phyloP scores from a whole-genome alignment of 352 stramenopile genomes.

The Thalassiosira gravida region DNA sequence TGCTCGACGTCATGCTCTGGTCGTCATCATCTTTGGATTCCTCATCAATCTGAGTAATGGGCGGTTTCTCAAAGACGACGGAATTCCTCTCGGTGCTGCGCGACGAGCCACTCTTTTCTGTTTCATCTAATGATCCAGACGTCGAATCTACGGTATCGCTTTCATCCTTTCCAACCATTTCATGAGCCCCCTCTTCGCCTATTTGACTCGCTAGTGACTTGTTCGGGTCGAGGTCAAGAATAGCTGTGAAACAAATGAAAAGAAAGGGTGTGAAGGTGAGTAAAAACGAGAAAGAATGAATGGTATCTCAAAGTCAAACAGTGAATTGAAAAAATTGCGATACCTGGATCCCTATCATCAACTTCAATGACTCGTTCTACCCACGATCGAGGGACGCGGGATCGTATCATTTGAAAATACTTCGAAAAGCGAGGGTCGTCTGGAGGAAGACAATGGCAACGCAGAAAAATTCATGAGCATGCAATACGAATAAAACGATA shows the following conservation, averaged over 20 bases:
- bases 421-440: too few species aligned
- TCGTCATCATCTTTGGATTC: conserved; percentile 40
- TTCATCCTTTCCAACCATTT: conserved; percentile 17
- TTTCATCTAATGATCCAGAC: conserved; percentile 18
- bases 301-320: too few species aligned
- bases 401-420: too few species aligned
- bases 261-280: too few species aligned
- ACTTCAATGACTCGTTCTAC: conserved; percentile 69
- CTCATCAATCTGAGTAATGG: conserved; percentile 44
- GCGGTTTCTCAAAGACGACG: conserved; percentile 19
- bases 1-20: conserved; percentile 47
- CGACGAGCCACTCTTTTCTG: conserved; percentile 19
- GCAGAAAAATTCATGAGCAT: too few species aligned
- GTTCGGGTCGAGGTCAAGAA: conserved; percentile 80
- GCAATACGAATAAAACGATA: too few species aligned
- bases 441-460: too few species aligned
- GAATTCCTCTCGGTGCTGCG: conserved; percentile 2
- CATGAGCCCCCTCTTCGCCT: conserved; percentile 17
- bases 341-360: conserved; percentile 54
- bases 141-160: conserved; percentile 28
- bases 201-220: conserved; percentile 58
- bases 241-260: too few species aligned
- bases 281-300: too few species aligned
- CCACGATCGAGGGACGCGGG: too few species aligned
- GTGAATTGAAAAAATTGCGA: too few species aligned